Conservation (phyloP, 1,284 basidiomycete genomes). For the Porogramme epimiltina region DNA sequence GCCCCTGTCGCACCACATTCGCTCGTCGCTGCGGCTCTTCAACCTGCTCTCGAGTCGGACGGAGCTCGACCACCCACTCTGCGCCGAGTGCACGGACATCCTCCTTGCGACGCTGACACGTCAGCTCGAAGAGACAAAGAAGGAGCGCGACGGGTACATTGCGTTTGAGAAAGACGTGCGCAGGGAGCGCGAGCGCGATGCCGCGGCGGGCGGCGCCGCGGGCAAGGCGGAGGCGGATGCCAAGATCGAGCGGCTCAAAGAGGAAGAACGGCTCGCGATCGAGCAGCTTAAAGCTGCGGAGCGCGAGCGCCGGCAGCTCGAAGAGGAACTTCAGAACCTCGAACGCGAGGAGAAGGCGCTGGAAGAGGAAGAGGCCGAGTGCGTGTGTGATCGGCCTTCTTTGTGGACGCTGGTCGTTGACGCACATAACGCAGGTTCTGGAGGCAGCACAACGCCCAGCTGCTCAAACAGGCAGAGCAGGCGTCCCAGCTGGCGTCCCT, state of each 20-base stretch:
- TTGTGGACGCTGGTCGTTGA: constrained; percentile 2
- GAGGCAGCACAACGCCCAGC: constrained; percentile 74
- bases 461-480: constrained; percentile 67
- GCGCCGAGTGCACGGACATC: constrained; percentile 90
- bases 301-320: constrained; percentile 72
- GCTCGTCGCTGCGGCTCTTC: constrained; percentile 75
- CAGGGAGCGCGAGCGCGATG: constrained; percentile 71
- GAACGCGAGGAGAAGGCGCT: constrained; percentile 77
- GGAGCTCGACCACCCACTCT: constrained; percentile 93
- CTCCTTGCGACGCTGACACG: constrained; percentile 78
- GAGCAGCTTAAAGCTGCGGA: constrained; percentile 77
- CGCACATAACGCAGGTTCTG: constrained; percentile 69
- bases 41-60: constrained; percentile 79
- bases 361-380: constrained; percentile 81
- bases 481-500: constrained; percentile 70
- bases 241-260: constrained; percentile 72
- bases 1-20: constrained; percentile 78
- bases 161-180: constrained; percentile 87
- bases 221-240: constrained; percentile 62
- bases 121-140: constrained; percentile 88
- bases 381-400: constrained; percentile 34
- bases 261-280: constrained; percentile 74
- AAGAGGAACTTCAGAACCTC: constrained; percentile 70
- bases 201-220: constrained; percentile 47
- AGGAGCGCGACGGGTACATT: constrained; percentile 91